These are phyloP conservation scores for Dryas octopetala DNA, from an alignment of 306 rosid genomes.

Conservation along the genomic window DNA sequence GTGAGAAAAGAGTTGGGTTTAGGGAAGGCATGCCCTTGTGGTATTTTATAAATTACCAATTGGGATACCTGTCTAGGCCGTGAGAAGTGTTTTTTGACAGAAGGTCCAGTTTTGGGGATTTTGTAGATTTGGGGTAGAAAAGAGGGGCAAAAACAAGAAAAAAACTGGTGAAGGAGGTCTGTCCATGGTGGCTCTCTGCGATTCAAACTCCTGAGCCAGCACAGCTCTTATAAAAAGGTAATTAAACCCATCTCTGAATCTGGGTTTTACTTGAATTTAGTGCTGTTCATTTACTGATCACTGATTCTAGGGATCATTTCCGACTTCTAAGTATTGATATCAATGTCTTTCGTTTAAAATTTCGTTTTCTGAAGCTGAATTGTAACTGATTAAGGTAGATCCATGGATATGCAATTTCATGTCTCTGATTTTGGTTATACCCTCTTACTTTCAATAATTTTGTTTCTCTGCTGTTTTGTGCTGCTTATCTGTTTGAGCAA, in stretches of 20 bases:
- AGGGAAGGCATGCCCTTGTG: conserved; percentile 1
- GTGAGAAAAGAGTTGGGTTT: background rate
- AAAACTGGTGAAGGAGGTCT: conserved; percentile 26
- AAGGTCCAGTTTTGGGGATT: conserved; percentile 29
- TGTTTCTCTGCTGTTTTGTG: background rate
- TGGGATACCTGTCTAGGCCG: conserved; percentile 6
- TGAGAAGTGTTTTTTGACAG: conserved; percentile 25
- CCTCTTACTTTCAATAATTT: background rate
- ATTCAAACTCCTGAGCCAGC: conserved; percentile 27
- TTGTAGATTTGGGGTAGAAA: conserved; percentile 26
- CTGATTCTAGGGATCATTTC: conserved; percentile 18
- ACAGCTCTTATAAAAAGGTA: conserved; percentile 12
- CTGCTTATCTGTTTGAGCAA: background rate
- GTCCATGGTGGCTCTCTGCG: conserved; percentile 37
- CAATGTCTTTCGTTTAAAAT: background rate
- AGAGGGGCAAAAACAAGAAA: conserved; percentile 22
- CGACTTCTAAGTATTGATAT: background rate
- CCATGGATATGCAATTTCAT: background rate
- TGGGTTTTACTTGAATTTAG: background rate
- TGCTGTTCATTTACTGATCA: conserved; percentile 2
- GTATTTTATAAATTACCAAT: background rate
- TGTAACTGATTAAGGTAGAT: conserved; percentile 10
- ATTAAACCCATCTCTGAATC: conserved; percentile 4
- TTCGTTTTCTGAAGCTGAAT: background rate
- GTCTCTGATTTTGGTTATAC: background rate